Base-by-base conservation (phyloP, 495 filamentous ascomycete genomes). In the Penicillium lagena region DNA sequence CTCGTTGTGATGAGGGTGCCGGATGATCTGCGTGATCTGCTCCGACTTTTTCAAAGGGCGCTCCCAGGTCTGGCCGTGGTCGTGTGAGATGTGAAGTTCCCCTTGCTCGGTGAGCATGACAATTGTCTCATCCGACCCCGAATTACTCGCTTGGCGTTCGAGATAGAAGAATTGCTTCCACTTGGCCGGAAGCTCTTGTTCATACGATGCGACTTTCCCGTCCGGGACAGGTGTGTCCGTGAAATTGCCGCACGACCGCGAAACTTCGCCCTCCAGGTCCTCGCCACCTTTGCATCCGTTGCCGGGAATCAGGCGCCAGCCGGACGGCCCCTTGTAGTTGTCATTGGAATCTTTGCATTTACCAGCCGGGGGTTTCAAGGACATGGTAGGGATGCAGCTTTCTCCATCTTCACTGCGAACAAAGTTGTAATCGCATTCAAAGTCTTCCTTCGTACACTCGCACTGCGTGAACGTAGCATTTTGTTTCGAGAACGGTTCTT, bases 361-460 rank as follows among this genome's bases (percentile, higher is more conserved):
- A 2, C 74, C 84, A 34, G 81, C 71, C 4, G 81, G 77, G 4
- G 70, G 54, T 5, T 52, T 49, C 40, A 79, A 43, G 7, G 62
- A 38, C 0, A 77, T 82, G 11, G 80, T 72, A 0, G 79, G 75
- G 7, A 80, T 62, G 56, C 93, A 98, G 35, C 69, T 66, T 35
- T 79, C 76, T 30, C 73, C 63, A 44, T 86, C 79, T n/a, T 82
- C 76, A 35, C 71, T 73, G 39, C 70, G 73, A 35, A 79, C 66
- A 58, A 93, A 96, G 59, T 91, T 90, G 71, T 83, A 94, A 58
- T 96, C 89, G 62, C 93, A 98, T 63, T 98, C 93, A 56, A 87
- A 98, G 63, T 98, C 93, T 30, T 74, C 70, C 9, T 82, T 76
- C 0, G 80, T 80, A 68, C 93, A 98, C 14, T 85, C 76, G 72